phyloP scores from a whole-genome alignment of 2,329 filamentous ascomycete species.

The Fusarium lyarnte region DNA sequence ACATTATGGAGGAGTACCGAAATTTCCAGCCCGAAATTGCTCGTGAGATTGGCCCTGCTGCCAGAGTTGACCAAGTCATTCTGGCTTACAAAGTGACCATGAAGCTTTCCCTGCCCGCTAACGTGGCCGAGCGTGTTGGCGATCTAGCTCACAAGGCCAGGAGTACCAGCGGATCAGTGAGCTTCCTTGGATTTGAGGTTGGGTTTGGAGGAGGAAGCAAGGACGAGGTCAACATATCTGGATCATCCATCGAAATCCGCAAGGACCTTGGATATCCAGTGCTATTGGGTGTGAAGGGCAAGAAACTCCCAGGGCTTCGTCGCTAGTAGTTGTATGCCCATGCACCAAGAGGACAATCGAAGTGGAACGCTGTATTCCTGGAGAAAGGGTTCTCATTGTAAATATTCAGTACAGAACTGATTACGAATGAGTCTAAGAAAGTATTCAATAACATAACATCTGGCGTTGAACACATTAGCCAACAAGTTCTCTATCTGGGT shows the following conservation, averaged over 20 bases:
- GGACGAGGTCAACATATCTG: neutral
- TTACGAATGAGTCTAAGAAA: neutral
- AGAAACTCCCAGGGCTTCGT: neutral
- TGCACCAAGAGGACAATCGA: neutral
- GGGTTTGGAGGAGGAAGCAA: neutral
- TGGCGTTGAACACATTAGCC: no score
- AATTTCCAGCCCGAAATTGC: rapidly evolving
- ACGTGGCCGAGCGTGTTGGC: rapidly evolving
- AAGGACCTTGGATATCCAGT: neutral
- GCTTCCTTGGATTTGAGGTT: neutral
- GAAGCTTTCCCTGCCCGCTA: rapidly evolving
- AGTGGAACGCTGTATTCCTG: rapidly evolving
- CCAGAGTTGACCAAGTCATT: neutral
- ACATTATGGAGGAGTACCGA: neutral
- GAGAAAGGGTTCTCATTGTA: rapidly evolving
- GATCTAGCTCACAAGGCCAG: neutral
- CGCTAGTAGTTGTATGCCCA: neutral
- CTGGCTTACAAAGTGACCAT: neutral
- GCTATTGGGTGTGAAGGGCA: neutral
- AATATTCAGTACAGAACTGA: neutral
- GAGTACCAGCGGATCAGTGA: neutral
- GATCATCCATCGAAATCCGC: neutral
- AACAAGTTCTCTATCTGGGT: neutral
- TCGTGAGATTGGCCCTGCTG: rapidly evolving
- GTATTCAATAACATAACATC: neutral